Evolutionary conservation across 352 stramenopile genomes (phyloP).

Genomic region (Globisporangium abappressorium): DNA sequence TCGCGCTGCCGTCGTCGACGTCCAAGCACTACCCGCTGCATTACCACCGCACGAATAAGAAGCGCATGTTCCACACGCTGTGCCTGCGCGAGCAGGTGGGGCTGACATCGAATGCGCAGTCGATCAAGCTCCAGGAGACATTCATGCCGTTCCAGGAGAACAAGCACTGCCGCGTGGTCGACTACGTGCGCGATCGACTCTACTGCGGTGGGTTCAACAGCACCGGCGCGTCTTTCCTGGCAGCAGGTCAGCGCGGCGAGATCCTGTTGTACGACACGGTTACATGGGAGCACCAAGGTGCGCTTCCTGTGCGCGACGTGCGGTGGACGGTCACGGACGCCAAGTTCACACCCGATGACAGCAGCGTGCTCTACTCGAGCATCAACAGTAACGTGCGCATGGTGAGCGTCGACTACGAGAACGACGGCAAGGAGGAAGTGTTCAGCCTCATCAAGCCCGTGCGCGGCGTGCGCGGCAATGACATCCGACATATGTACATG

Average conservation of each 20-base stretch:
- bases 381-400: constrained; percentile 85
- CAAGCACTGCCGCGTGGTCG: constrained; percentile 70
- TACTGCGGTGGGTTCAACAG: constrained; percentile 83
- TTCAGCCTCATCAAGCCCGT: constrained; percentile 38
- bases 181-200: constrained; percentile 64
- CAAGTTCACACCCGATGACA: constrained; percentile 76
- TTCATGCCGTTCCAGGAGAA: constrained; percentile 82
- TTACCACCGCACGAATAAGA: constrained; percentile 28
- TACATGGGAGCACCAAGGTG: constrained; percentile 50
- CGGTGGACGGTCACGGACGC: constrained; percentile 84
- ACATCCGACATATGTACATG: constrained; percentile 18
- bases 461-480: constrained; percentile 26
- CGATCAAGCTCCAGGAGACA: constrained; percentile 72
- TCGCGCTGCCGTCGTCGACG: constrained; percentile 17
- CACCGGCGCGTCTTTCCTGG: constrained; percentile 62
- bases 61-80: constrained; percentile 59
- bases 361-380: constrained; percentile 70
- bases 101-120: constrained; percentile 52
- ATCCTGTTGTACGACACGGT: constrained; percentile 76
- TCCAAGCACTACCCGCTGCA: constrained; percentile 18
- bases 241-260: constrained; percentile 61
- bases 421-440: constrained; percentile 46
- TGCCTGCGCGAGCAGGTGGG: constrained; percentile 68
- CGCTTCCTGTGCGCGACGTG: constrained; percentile 63
- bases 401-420: constrained; percentile 59